Evolutionary conservation across 2,329 filamentous ascomycete genomes (phyloP).

Genomic region (Fusarium dimerum): DNA sequence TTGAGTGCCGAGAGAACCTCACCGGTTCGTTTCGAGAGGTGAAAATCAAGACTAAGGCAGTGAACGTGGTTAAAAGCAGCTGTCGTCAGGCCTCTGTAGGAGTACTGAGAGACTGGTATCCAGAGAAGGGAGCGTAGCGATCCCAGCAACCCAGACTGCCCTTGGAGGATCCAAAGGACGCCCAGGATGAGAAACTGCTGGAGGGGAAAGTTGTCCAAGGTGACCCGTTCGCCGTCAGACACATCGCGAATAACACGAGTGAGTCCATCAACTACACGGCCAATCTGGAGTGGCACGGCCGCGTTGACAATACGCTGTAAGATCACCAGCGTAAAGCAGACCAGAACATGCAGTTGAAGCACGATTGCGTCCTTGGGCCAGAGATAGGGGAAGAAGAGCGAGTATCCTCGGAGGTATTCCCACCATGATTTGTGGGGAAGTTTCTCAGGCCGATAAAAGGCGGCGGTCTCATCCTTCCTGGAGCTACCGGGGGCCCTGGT

Average conservation of each 20-base stretch:
- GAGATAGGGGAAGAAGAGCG: constrained; percentile 91
- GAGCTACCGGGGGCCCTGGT: constrained; percentile 33
- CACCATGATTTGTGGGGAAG: constrained; percentile 90
- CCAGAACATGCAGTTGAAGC: constrained; percentile 75
- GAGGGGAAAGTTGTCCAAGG: constrained; percentile 37
- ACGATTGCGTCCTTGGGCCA: constrained; percentile 81
- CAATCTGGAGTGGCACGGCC: constrained; percentile 80
- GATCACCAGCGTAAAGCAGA: constrained; percentile 81
- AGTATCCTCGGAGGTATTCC: constrained; percentile 92
- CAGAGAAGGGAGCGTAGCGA: constrained; percentile 82
- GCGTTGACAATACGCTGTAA: constrained; percentile 84
- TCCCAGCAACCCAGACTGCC: constrained; percentile 82
- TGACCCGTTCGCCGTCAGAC: constrained; percentile 37
- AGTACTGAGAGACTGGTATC: constrained; percentile 97
- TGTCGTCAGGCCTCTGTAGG: constrained; percentile 89
- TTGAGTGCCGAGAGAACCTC: constrained; percentile 94
- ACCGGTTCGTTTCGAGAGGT: constrained; percentile 93
- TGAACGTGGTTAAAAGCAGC: constrained; percentile 98
- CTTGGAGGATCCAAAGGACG: constrained; percentile 82
- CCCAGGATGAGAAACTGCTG: constrained; percentile 46
- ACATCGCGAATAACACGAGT: constrained; percentile 53
- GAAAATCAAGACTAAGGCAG: constrained; percentile 91
- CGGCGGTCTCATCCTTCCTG: constrained; percentile 64
- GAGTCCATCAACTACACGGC: constrained; percentile 75
- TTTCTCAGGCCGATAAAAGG: constrained; percentile 87